Evolutionary conservation across 2,329 filamentous ascomycete genomes (phyloP).

Genomic region (Clarireedia hainanense): DNA sequence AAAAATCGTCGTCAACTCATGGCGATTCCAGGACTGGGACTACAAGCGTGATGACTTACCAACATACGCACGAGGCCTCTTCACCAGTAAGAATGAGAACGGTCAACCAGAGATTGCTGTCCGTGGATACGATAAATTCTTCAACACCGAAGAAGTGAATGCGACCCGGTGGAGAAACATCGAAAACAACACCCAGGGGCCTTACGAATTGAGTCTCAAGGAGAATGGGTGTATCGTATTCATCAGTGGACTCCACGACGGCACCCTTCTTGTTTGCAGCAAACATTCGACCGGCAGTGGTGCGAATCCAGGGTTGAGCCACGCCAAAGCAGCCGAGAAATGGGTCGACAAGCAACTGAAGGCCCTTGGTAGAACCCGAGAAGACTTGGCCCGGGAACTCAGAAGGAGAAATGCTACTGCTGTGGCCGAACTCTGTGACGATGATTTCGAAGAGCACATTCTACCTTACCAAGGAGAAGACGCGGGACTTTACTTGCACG

Average conservation of each 20-base stretch:
- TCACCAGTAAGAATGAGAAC: slow-evolving; percentile 65
- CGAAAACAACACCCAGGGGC: slow-evolving; percentile 64
- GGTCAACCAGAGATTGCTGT: slow-evolving; percentile 70
- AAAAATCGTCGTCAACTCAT: slow-evolving; percentile 71
- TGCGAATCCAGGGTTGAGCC: slow-evolving; percentile 56
- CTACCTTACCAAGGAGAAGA: slow-evolving; percentile 75
- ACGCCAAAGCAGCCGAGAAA: slow-evolving; percentile 74
- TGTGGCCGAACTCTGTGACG: slow-evolving; percentile 93
- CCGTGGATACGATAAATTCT: slow-evolving; percentile 97
- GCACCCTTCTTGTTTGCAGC: slow-evolving; percentile 89
- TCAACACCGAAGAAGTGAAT: slow-evolving; percentile 78
- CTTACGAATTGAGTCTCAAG: slow-evolving; percentile 93
- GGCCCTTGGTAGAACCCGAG: slow-evolving; percentile 67
- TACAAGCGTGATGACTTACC: slow-evolving; percentile 84
- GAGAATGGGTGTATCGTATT: slow-evolving; percentile 99
- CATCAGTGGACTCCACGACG: slow-evolving; percentile 83
- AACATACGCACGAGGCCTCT: slow-evolving; percentile 87
- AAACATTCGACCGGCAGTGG: slow-evolving; percentile 91
- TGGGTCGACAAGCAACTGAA: slow-evolving; percentile 77
- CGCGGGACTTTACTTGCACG: slow-evolving; percentile 89
- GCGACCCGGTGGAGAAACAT: slow-evolving; percentile 82
- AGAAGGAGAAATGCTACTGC: slow-evolving; percentile 81
- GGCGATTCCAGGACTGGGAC: slow-evolving; percentile 91
- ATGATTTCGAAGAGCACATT: slow-evolving; percentile 94
- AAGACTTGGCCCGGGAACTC: slow-evolving; percentile 70